Evolutionary conservation across 805 yeast genomes (phyloP).

Genomic region (Wickerhamomyces sydowiorum): DNA sequence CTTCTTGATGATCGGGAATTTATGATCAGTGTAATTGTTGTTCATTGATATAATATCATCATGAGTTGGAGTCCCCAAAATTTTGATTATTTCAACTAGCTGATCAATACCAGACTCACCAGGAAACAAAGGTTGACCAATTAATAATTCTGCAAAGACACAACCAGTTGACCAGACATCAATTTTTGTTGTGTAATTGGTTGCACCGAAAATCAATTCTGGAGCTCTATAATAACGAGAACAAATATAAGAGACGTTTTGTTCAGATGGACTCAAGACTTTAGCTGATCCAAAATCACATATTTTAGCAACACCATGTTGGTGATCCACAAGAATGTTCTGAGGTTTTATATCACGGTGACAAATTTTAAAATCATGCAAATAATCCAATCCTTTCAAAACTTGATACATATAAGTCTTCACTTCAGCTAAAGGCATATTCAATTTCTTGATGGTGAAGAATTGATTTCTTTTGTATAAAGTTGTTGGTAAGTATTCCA

Average conservation of each 20-base stretch:
- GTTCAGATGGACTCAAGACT: constrained; percentile 81
- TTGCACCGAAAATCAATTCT: constrained; percentile 94
- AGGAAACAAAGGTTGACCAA: constrained; percentile 96
- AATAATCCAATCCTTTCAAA: constrained; percentile 71
- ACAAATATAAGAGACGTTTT: constrained; percentile 94
- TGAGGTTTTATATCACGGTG: constrained; percentile 94
- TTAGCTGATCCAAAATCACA: constrained; percentile 98
- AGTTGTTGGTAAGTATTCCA: constrained; percentile 95
- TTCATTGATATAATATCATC: constrained; percentile 94
- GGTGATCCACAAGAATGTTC: constrained; percentile 81
- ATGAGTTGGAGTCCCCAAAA: constrained; percentile 89
- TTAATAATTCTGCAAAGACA: constrained; percentile 92
- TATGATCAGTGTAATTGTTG: constrained; percentile 95
- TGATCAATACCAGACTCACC: constrained; percentile 98
- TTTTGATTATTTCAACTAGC: constrained; percentile 91
- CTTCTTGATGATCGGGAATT: constrained; percentile 83
- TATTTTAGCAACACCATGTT: constrained; percentile 75
- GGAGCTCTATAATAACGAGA: constrained; percentile 97
- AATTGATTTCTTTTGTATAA: constrained; percentile 85
- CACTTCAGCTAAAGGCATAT: constrained; percentile 87
- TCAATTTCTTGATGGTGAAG: constrained; percentile 63
- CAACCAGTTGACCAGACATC: constrained; percentile 98
- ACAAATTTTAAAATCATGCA: constrained; percentile 75
- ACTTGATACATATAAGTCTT: constrained; percentile 79
- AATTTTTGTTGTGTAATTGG: constrained; percentile 92